Evolutionary conservation across 352 stramenopile species (phyloP), one percentile per base, ranked within the genome.

Genomic region (Phytophthora pinifolia): DNA sequence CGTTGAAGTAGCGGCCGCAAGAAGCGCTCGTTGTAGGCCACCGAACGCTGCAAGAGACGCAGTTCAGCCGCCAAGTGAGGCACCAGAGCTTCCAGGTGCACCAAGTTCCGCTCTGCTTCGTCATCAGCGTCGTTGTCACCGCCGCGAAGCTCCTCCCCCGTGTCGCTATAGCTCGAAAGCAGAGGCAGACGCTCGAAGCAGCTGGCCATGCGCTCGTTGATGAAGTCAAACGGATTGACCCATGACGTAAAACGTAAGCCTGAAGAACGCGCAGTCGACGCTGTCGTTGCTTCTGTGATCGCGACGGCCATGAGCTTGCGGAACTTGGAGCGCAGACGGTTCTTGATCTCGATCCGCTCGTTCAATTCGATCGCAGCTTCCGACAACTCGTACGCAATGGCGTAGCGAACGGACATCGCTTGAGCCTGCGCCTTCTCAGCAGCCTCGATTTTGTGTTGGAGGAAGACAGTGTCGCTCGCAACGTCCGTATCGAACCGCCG

Each of bases 401-500:
- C 64, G 20, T 83, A 74, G 17, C 87, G 67, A 17, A 77, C 38
- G 3, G 70, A 75, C 15, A 83, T 79, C 1, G 79, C 75, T 18
- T 74, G 54, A 1, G 74, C 83, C 22, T 88, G 70, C 1, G 65
- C 70, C 32, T 71, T 78, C 53, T 92, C 78, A 2, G 81, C 74
- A n/a, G 44, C 56, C 36, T 92, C 84, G 48, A 92, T 92, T 57
- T 94, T 94, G 1, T 73, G 64, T 17, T 86, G 84, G 12, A 94
- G 57, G 3, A 88, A 72, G 20, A 67, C 62, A 4, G 79, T 88
- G 41, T 94, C 84, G 39, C 65, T 78, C n/a, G 80, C 79, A n/a
- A 90, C 70, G 44, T 83, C 70, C 0, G 53, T 64, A 45, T 94
- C 84, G 18, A 89, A 83, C 18, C 71, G 65, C 13, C 75, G 47